Conservation (phyloP, 768 basidiomycete species). For the Xerocomus brunneocitrinus region DNA sequence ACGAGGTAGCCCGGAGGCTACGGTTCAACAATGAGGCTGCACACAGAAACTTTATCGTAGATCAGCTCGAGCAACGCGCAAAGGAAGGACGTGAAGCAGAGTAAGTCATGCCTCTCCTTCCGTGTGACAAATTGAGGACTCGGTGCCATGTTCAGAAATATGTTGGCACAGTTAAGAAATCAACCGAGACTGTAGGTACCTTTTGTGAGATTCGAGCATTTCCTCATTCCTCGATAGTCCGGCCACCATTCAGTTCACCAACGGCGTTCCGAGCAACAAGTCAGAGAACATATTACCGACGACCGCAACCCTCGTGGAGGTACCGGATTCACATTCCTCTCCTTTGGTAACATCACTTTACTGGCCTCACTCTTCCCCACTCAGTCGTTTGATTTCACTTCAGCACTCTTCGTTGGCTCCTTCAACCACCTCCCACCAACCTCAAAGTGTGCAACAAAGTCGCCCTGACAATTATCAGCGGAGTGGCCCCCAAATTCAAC, state of each 20-base stretch:
- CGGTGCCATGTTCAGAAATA: conserved; percentile 13
- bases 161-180: conserved; percentile 18
- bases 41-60: conserved; percentile 31
- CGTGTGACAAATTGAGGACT: not conserved
- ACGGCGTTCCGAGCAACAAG: conserved; percentile 4
- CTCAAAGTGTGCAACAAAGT: conserved; percentile 11
- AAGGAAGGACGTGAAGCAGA: conserved; percentile 44
- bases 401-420: conserved; percentile 10
- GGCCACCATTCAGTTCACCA: conserved; percentile 12
- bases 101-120: conserved; percentile 25
- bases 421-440: not conserved
- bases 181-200: conserved; percentile 12
- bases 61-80: conserved; percentile 34
- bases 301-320: conserved; percentile 35
- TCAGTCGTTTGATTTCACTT: conserved; percentile 5
- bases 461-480: not conserved
- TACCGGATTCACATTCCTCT: conserved; percentile 17
- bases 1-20: conserved; percentile 25
- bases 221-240: conserved; percentile 11
- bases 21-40: conserved; percentile 41
- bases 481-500: not conserved
- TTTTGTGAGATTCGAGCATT: not conserved
- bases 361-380: not conserved
- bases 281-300: conserved; percentile 27
- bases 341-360: conserved; percentile 11